phyloP scores from a whole-genome alignment of 352 stramenopile genomes.

The Phytopythium delawarense region DNA sequence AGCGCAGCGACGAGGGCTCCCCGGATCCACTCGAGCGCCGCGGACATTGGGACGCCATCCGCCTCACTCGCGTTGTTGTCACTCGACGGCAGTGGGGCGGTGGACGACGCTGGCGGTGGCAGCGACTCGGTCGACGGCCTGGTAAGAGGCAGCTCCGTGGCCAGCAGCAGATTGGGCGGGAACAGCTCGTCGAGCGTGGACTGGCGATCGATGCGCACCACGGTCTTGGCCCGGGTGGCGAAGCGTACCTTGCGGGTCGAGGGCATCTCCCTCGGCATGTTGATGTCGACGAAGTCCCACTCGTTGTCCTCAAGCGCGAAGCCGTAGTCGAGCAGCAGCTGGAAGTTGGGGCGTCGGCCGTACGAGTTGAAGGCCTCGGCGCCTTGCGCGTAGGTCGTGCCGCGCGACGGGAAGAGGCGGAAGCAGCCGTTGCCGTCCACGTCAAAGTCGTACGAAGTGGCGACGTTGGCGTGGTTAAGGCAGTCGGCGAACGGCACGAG shows the following conservation, averaged over 20 bases:
- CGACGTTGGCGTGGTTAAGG: constrained; percentile 90
- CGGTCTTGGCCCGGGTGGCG: constrained; percentile 15
- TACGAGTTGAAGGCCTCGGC: constrained; percentile 92
- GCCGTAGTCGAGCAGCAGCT: constrained; percentile 91
- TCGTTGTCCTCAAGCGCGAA: constrained; percentile 88
- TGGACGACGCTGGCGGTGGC: neutral
- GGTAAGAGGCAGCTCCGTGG: neutral
- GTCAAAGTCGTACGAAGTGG: constrained; percentile 86
- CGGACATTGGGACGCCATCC: neutral
- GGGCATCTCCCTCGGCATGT: constrained; percentile 33
- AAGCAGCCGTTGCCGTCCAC: constrained; percentile 56
- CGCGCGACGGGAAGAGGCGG: constrained; percentile 56
- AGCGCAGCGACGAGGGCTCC: constrained; percentile 18
- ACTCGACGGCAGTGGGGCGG: neutral
- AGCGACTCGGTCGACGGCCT: neutral
- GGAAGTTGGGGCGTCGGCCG: constrained; percentile 80
- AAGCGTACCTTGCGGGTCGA: constrained; percentile 39
- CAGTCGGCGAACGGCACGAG: constrained; percentile 92
- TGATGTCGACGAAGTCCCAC: constrained; percentile 80
- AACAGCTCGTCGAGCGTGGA: constrained; percentile 51
- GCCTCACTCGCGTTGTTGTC: neutral
- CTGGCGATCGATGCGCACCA: constrained; percentile 43
- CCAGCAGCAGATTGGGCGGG: constrained; percentile 21
- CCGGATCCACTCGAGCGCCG: constrained; percentile 22
- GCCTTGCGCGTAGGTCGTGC: constrained; percentile 47